Evolutionary conservation across 441 rosid species (phyloP), one percentile per base, ranked within the genome.

Genomic region (Viola pubescens): DNA sequence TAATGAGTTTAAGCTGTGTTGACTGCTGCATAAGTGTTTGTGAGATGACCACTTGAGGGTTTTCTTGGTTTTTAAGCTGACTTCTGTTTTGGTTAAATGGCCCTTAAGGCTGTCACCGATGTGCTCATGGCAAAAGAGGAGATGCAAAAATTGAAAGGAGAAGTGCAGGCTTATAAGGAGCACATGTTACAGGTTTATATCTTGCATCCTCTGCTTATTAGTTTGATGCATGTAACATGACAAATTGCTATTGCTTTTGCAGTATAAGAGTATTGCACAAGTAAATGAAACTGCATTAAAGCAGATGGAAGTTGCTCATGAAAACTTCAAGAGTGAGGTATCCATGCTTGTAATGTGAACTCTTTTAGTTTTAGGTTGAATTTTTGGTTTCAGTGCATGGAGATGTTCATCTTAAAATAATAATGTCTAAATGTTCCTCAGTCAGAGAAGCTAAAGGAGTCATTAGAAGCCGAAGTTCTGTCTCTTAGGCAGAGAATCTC

Each of bases 231-330:
- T 41, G 19, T 54, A 6, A 43, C 63, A 63, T 64, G 26, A 52
- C 41, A 44, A 62, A 48, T 63, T 72, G 37, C 65, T 48, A 58
- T 19, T 49, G 5, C 38, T 48, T 68, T 67, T 78, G 78, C 88
- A 94, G 98, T 94, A 88, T 65, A 91, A 91, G 81, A 78, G 84
- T 70, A 94, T 94, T 69, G 97, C 99, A 34, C 82, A 94, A 73
- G 95, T 87, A 60, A 91, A 88, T 74, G 99, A 94, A 77, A 70
- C 80, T 66, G 97, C 95, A 7, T 62, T 94, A 77, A 88, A 84
- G 86, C 94, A 91, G 76, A 94, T 94, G 83, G 99, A 91, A 75
- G 63, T 56, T 62, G 89, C 98, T 52, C 97, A 91, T 74, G 97
- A 88, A 56, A 85, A 69, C 69, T 94, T 82, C 77, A 87, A 86